These are phyloP conservation scores for Ramalina peruviana DNA, from an alignment of 495 filamentous ascomycete genomes.

Conservation along the genomic window DNA sequence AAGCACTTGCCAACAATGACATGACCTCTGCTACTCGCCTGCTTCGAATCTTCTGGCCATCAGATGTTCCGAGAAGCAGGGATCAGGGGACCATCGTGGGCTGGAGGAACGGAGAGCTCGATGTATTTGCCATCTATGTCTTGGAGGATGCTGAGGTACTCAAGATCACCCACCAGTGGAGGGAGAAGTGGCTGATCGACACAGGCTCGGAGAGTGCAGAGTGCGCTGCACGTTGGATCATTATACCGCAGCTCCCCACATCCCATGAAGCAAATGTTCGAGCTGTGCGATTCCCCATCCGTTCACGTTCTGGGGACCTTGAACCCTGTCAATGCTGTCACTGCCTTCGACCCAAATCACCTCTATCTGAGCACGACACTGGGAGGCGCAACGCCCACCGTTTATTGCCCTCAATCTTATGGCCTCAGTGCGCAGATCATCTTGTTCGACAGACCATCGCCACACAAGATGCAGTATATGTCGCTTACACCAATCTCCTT, in stretches of 20 bases:
- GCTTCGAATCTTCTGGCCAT: constrained; percentile 97
- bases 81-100: constrained; percentile 77
- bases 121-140: constrained; percentile 79
- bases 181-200: background rate
- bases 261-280: constrained; percentile 65
- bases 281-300: constrained; percentile 64
- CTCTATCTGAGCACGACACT: constrained; percentile 52
- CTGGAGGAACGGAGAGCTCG: constrained; percentile 84
- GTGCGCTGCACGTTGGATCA: constrained; percentile 70
- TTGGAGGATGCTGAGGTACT: constrained; percentile 80
- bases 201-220: constrained; percentile 64
- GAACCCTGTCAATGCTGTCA: constrained; percentile 40
- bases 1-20: constrained; percentile 59
- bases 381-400: constrained; percentile 44
- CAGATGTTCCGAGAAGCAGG: constrained; percentile 60
- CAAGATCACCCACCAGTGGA: constrained; percentile 5
- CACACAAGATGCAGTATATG: constrained; percentile 89
- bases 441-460: constrained; percentile 74
- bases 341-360: constrained; percentile 50
- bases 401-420: constrained; percentile 51
- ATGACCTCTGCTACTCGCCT: constrained; percentile 72
- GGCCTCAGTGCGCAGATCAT: constrained; percentile 68
- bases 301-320: constrained; percentile 77
- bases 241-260: constrained; percentile 74
- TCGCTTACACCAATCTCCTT: constrained; percentile 81